These are phyloP conservation scores for Apiospora koreana DNA, from an alignment of 2,329 filamentous ascomycete genomes.

Conservation along the genomic window DNA sequence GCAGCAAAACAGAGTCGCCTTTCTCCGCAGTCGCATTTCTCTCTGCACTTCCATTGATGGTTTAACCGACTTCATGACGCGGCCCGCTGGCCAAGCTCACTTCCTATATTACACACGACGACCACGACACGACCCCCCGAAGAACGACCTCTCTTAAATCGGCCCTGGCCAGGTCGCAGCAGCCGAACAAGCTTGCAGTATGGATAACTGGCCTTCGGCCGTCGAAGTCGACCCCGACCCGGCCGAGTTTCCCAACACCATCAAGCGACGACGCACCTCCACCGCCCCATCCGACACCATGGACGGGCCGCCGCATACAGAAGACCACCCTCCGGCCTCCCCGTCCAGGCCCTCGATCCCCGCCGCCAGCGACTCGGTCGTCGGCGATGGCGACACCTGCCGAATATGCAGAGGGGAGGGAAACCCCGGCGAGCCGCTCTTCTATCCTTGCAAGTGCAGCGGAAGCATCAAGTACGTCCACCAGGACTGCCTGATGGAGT, in stretches of 20 bases:
- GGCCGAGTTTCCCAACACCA: conserved; percentile 22
- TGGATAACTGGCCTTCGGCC: conserved; percentile 15
- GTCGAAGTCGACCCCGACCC: conserved; percentile 15
- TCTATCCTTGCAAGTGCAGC: conserved; percentile 98
- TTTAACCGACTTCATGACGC: conserved; percentile 1
- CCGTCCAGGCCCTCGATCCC: conserved; percentile 11
- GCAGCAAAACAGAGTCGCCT: not conserved
- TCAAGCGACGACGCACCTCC: conserved; percentile 21
- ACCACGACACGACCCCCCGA: not conserved
- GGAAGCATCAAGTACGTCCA: conserved; percentile 99
- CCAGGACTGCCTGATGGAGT: conserved; percentile 97
- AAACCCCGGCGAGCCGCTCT: conserved; percentile 79
- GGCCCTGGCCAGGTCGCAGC: not conserved
- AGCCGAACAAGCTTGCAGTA: not conserved
- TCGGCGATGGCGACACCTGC: conserved; percentile 75
- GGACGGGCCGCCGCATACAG: conserved; percentile 16
- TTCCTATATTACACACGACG: not conserved
- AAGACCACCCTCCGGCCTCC: conserved; percentile 9
- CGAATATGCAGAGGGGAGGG: conserved; percentile 94
- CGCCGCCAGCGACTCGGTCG: conserved; percentile 24
- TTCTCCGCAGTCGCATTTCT: not conserved
- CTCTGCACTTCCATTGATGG: not conserved
- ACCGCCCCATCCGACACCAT: conserved; percentile 18
- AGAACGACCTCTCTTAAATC: not conserved
- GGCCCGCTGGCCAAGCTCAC: conserved; percentile 8